These are phyloP conservation scores for Monosporascus sp. DNA, from an alignment of 2,329 filamentous ascomycete species.

Conservation along the genomic window DNA sequence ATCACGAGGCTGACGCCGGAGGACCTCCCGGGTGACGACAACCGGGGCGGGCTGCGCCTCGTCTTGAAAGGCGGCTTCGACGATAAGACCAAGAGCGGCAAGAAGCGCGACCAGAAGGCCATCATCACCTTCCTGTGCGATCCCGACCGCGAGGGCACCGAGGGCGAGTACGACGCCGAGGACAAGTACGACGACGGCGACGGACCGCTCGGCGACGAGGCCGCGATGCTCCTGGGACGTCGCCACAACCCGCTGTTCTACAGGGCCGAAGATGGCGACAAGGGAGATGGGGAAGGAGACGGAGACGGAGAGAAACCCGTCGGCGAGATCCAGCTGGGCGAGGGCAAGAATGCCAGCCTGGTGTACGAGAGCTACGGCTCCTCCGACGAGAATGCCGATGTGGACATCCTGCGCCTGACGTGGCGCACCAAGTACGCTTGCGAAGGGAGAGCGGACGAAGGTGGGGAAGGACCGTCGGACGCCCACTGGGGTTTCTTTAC, in stretches of 20 bases:
- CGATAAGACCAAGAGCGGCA: slow-evolving; percentile 44
- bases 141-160: slow-evolving; percentile 62
- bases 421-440: slow-evolving; percentile 91
- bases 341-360: slow-evolving; percentile 52
- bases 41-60: slow-evolving; percentile 66
- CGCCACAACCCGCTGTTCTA: slow-evolving; percentile 26
- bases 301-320: slow-evolving; percentile 33
- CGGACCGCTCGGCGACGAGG: slow-evolving; percentile 8
- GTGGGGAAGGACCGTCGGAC: slow-evolving; percentile 40
- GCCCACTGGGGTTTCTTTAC: slow-evolving; percentile 91
- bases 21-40: slow-evolving; percentile 56
- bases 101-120: slow-evolving; percentile 60
- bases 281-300: slow-evolving; percentile 31
- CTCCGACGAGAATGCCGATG: slow-evolving; percentile 48
- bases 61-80: slow-evolving; percentile 59
- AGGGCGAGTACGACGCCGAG: slow-evolving; percentile 57
- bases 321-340: slow-evolving; percentile 46
- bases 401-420: slow-evolving; percentile 64
- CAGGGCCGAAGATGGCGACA: slow-evolving; percentile 24
- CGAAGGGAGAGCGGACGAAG: slow-evolving; percentile 41
- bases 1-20: slow-evolving; percentile 61
- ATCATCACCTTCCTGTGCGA: slow-evolving; percentile 86
- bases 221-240: slow-evolving; percentile 8
- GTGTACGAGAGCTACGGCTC: slow-evolving; percentile 68
- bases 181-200: slow-evolving; percentile 43